phyloP scores from a whole-genome alignment of 768 basidiomycete genomes.

The Mycena capillaripes region DNA sequence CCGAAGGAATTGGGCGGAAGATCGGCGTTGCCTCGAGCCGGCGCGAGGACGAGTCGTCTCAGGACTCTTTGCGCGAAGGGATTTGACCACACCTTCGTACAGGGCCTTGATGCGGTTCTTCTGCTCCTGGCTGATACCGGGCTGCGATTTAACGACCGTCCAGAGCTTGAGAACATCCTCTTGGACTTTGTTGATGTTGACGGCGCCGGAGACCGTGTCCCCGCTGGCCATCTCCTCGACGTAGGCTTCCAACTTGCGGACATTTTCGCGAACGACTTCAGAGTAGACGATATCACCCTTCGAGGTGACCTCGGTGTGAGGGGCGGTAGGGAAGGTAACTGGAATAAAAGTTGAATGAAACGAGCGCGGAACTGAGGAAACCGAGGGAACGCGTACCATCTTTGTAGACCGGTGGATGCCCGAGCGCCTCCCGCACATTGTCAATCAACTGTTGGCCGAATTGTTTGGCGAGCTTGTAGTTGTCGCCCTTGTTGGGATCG shows the following conservation, averaged over 20 bases:
- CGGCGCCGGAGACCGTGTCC: slow-evolving; percentile 82
- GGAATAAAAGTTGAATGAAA: slow-evolving; percentile 26
- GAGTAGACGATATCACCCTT: slow-evolving; percentile 96
- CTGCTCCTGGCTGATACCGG: slow-evolving; percentile 96
- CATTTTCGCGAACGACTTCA: slow-evolving; percentile 95
- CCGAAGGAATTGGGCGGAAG: slow-evolving; percentile 97
- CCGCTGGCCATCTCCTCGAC: slow-evolving; percentile 99
- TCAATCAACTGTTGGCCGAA: slow-evolving; percentile 97
- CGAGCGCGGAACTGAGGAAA: background rate
- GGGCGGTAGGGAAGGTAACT: slow-evolving; percentile 99
- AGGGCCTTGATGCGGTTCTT: slow-evolving; percentile 95
- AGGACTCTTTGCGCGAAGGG: slow-evolving; percentile 85
- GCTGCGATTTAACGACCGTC: slow-evolving; percentile 97
- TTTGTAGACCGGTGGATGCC: slow-evolving; percentile 91
- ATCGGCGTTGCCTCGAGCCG: slow-evolving; percentile 80
- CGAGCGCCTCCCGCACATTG: slow-evolving; percentile 90
- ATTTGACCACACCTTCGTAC: slow-evolving; percentile 96
- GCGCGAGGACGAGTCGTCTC: slow-evolving; percentile 70
- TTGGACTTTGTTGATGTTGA: slow-evolving; percentile 98
- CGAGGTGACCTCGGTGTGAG: slow-evolving; percentile 91
- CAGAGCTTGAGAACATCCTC: slow-evolving; percentile 97
- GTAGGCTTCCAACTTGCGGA: slow-evolving; percentile 97
- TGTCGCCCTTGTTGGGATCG: slow-evolving; percentile 87
- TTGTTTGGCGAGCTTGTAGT: slow-evolving; percentile 95
- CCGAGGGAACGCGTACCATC: slow-evolving; percentile 75